These are phyloP conservation scores for Isoetes taiwanensis DNA, from an alignment of 75 land plant species.

Conservation along the genomic window DNA sequence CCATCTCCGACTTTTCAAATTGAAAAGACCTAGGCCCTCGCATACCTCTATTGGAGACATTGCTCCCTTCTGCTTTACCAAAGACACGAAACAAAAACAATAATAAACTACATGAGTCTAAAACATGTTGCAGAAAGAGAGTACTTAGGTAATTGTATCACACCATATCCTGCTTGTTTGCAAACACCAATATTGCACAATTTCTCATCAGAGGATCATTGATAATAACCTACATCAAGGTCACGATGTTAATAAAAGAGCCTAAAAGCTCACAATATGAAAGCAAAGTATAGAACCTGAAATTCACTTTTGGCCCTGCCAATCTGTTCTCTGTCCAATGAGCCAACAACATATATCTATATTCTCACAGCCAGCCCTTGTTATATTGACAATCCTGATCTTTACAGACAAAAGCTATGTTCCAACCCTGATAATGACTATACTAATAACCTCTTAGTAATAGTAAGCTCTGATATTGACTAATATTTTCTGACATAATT, in stretches of 20 bases:
- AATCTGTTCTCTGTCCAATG: constrained; percentile 1
- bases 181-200: constrained; percentile 87
- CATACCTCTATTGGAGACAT: not conserved
- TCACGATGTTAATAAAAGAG: not conserved
- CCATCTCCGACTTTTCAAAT: not conserved
- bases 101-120: not conserved
- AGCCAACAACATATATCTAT: not conserved
- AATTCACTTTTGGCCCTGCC: not conserved
- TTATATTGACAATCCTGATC: no score
- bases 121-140: not conserved
- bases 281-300: not conserved
- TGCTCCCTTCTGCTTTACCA: not conserved
- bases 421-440: no score
- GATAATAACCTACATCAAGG: constrained; percentile 60
- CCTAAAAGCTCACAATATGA: not conserved
- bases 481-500: not conserved
- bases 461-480: not conserved
- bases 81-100: not conserved
- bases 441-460: not conserved
- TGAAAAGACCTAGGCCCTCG: not conserved
- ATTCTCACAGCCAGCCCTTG: not conserved
- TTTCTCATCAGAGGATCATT: constrained; percentile 93
- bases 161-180: constrained; percentile 98
- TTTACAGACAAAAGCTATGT: not conserved
- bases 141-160: not conserved